These are phyloP conservation scores for Macadamia tetraphylla DNA, from an alignment of 164 flowering plant genomes.

Conservation along the genomic window DNA sequence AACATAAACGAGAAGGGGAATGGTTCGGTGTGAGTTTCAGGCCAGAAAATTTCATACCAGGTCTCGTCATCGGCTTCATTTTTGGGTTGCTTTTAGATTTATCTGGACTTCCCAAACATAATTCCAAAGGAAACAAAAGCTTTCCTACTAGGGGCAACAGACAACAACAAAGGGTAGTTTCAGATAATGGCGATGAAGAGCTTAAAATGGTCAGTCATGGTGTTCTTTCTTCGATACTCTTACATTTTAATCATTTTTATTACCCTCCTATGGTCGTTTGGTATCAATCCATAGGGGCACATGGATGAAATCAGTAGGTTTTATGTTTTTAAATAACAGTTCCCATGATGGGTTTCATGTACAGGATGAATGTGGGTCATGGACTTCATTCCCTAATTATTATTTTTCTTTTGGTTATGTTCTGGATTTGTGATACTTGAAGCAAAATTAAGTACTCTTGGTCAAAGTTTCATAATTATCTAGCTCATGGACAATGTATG, in stretches of 20 bases:
- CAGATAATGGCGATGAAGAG: constrained; percentile 40
- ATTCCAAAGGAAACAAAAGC: constrained; percentile 14
- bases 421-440: too few relatives aligned
- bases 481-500: too few relatives aligned
- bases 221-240: neutral
- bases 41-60: constrained; percentile 77
- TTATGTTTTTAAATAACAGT: too few relatives aligned
- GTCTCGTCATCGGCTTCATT: constrained; percentile 75
- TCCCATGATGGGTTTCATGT: too few relatives aligned
- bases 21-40: constrained; percentile 49
- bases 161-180: constrained; percentile 17
- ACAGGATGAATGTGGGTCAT: too few relatives aligned
- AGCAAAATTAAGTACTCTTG: too few relatives aligned
- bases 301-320: too few relatives aligned
- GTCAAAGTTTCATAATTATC: too few relatives aligned
- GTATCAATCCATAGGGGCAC: too few relatives aligned
- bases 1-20: constrained; percentile 33
- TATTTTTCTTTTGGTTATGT: too few relatives aligned
- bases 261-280: too few relatives aligned
- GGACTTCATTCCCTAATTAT: too few relatives aligned
- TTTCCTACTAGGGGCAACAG: constrained; percentile 12
- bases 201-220: constrained; percentile 61
- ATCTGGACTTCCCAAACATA: constrained; percentile 28
- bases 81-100: constrained; percentile 66
- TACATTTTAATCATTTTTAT: neutral